Base-by-base conservation (phyloP, 164 flowering plant species). In the Vitis rotundifolia region DNA sequence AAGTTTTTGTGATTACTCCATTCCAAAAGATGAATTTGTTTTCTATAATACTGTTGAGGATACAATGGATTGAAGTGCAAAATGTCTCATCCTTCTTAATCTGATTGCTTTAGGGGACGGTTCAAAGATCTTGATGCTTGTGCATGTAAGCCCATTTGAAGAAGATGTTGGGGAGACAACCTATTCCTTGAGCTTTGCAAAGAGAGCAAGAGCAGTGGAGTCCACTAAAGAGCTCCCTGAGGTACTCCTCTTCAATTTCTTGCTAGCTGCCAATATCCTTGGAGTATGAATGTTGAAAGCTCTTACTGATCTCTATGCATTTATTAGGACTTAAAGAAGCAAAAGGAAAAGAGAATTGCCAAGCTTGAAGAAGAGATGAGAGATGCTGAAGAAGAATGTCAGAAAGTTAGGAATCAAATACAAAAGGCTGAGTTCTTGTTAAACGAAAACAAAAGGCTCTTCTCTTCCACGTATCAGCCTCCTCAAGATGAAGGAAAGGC, bases 111-210 rank as follows among this genome's bases (percentile, higher is more conserved):
- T 68, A 91, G 97, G 92, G 68, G 81, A 76, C 63, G 83, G 85
- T 64, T 90, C 97, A 49, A 92, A 90, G 75, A 89, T 88, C 15
- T 70, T 92, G 75, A 87, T 92, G 94, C 81, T 92, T 73, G 93
- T 89, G 49, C 97, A 90, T 72, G 50, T 86, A 60, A 90, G 93
- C 66, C 88, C 93, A 9, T 69, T 73, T 58, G 93, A 83, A 70
- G 90, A 82, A 70, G 94, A 92, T 77, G 73, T 85, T 44, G 80
- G 80, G 3, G 97, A 92, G 80, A 87, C 93, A 3, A 77, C 80
- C 7, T 87, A 92, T 77, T 87, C 97, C 31, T 73, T 90, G 73
- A 82, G 75, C 73, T 92, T 92, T 76, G 90, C 91, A 3, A 86
- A 75, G 76, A 82, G 97, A 70, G 92, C 89, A 11, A 84, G 92